phyloP scores from a whole-genome alignment of 495 filamentous ascomycete genomes.

The Annulohypoxylon stygium region DNA sequence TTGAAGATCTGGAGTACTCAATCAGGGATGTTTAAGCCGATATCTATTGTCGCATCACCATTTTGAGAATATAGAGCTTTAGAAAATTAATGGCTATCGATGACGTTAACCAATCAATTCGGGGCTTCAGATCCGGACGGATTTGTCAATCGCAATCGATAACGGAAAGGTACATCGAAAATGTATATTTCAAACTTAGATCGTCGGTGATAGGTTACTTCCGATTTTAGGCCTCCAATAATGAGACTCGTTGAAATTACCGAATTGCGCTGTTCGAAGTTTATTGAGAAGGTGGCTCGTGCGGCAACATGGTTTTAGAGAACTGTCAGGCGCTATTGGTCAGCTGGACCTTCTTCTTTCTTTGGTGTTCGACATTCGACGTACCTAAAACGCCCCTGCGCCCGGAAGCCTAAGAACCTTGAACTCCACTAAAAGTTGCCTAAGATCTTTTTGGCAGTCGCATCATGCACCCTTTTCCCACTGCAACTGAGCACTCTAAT shows the following conservation, averaged over 20 bases:
- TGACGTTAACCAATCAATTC: slow-evolving; percentile 43
- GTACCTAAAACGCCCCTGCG: slow-evolving; percentile 24
- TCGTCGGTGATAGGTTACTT: slow-evolving; percentile 22
- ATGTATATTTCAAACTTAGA: slow-evolving; percentile 2
- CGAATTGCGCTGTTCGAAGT: slow-evolving; percentile 10
- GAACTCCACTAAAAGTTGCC: background rate
- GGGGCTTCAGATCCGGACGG: background rate
- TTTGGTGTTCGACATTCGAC: slow-evolving; percentile 26
- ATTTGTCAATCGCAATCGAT: slow-evolving; percentile 25
- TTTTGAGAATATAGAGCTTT: slow-evolving; percentile 6
- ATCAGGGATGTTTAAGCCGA: background rate
- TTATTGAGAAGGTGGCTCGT: slow-evolving; percentile 17
- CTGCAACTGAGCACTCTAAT: background rate
- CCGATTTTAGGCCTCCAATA: slow-evolving; percentile 38
- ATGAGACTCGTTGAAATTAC: slow-evolving; percentile 20
- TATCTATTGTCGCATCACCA: slow-evolving; percentile 34
- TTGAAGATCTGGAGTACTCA: slow-evolving; percentile 5
- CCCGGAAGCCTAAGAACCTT: slow-evolving; percentile 11
- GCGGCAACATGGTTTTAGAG: background rate
- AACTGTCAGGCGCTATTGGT: slow-evolving; percentile 38
- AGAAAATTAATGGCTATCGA: slow-evolving; percentile 41
- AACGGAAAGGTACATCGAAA: slow-evolving; percentile 13
- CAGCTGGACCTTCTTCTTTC: slow-evolving; percentile 36
- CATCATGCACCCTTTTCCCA: slow-evolving; percentile 23
- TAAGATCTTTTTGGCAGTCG: slow-evolving; percentile 16